Conservation (phyloP, 768 basidiomycete species). For the Russula earlei region DNA sequence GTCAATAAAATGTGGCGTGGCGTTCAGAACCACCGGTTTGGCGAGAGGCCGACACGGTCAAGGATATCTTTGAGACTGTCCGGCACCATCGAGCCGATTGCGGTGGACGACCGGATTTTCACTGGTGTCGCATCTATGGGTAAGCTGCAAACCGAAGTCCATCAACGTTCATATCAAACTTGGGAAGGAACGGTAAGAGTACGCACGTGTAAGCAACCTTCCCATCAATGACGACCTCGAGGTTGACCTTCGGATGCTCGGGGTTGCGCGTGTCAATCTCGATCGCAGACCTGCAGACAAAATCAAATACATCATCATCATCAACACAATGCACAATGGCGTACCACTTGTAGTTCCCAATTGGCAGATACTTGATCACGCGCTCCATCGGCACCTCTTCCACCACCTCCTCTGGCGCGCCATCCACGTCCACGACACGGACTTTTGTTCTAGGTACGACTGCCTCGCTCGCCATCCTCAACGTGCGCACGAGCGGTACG, state of each 20-base stretch:
- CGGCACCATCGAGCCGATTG: constrained; percentile 39
- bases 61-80: constrained; percentile 46
- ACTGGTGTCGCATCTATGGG: constrained; percentile 42
- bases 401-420: constrained; percentile 19
- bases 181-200: background rate
- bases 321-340: constrained; percentile 14
- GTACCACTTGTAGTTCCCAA: constrained; percentile 62
- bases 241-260: constrained; percentile 39
- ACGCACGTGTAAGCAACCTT: constrained; percentile 42
- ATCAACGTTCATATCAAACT: background rate
- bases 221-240: constrained; percentile 58
- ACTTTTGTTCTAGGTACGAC: constrained; percentile 31
- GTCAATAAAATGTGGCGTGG: too few relatives aligned
- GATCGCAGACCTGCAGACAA: constrained; percentile 45
- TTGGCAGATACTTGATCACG: constrained; percentile 49
- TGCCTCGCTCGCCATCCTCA: constrained; percentile 36
- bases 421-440: constrained; percentile 21
- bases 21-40: constrained; percentile 46
- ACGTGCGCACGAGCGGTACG: constrained; percentile 49
- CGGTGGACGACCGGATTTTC: constrained; percentile 32
- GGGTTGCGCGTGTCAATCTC: constrained; percentile 57
- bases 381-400: constrained; percentile 44
- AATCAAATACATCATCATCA: background rate
- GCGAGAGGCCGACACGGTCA: constrained; percentile 43
- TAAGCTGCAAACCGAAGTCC: constrained; percentile 28